Conservation (phyloP, 768 basidiomycete genomes). For the Mycena vulgaris region DNA sequence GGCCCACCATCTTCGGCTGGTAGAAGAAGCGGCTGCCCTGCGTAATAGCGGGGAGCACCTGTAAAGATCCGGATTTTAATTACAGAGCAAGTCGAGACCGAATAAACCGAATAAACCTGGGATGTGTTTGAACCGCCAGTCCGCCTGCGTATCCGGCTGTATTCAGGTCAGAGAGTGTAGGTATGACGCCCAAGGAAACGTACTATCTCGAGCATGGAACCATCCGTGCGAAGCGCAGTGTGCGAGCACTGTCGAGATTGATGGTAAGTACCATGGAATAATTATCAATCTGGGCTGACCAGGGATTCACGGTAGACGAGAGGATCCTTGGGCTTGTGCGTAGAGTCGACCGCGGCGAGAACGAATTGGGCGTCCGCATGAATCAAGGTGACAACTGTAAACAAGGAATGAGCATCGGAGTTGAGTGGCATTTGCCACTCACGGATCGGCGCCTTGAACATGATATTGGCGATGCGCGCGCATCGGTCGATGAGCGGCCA, state of each 20-base stretch:
- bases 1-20: conserved; percentile 12
- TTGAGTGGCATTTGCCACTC: neutral
- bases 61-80: neutral
- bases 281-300: neutral
- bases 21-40: conserved; percentile 14
- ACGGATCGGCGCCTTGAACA: conserved; percentile 24
- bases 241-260: conserved; percentile 18
- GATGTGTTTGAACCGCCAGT: conserved; percentile 23
- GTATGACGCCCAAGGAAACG: neutral
- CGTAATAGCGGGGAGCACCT: conserved; percentile 17
- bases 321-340: neutral
- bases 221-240: conserved; percentile 24
- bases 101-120: neutral
- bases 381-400: conserved; percentile 21
- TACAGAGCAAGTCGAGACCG: neutral
- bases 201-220: conserved; percentile 23
- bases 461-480: conserved; percentile 14
- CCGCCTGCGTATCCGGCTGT: conserved; percentile 7
- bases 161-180: neutral
- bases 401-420: neutral
- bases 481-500: conserved; percentile 16
- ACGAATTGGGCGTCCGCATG: conserved; percentile 13
- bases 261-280: neutral
- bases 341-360: conserved; percentile 2
- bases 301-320: conserved; percentile 5